Conservation (phyloP, 371 early-diverging fungal genomes). For the Rhizomucor pusillus region DNA sequence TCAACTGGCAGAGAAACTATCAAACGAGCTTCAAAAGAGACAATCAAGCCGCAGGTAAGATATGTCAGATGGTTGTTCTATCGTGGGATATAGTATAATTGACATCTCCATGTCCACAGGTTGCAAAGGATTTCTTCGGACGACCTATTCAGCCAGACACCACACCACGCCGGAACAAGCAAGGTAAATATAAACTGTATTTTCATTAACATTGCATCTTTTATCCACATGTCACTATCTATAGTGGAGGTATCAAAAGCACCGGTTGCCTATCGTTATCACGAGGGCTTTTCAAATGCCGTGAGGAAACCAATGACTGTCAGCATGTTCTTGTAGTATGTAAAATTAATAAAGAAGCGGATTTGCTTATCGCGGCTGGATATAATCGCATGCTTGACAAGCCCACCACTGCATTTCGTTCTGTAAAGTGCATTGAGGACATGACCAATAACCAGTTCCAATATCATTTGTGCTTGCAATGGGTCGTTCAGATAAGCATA, state of each 20-base stretch:
- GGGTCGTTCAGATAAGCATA: conserved; percentile 24
- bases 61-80: background rate
- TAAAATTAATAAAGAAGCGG: background rate
- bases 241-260: conserved; percentile 4
- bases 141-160: conserved; percentile 35
- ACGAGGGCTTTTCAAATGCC: conserved; percentile 85
- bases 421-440: conserved; percentile 28
- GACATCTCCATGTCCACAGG: conserved; percentile 1
- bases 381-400: background rate
- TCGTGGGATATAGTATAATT: background rate
- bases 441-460: conserved; percentile 12
- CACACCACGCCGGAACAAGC: background rate
- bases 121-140: conserved; percentile 65
- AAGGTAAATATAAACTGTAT: conserved; percentile 15
- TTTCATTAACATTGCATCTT: background rate
- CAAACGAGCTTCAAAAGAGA: background rate
- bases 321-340: conserved; percentile 49
- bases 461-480: background rate
- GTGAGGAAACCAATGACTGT: conserved; percentile 75
- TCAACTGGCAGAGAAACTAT: background rate
- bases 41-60: conserved; percentile 1
- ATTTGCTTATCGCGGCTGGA: background rate
- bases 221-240: background rate
- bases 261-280: conserved; percentile 26
- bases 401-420: conserved; percentile 5